Evolutionary conservation across 2,329 filamentous ascomycete species (phyloP), one percentile per base, ranked within the genome.

Genomic region (Sporothrix mexicana): DNA sequence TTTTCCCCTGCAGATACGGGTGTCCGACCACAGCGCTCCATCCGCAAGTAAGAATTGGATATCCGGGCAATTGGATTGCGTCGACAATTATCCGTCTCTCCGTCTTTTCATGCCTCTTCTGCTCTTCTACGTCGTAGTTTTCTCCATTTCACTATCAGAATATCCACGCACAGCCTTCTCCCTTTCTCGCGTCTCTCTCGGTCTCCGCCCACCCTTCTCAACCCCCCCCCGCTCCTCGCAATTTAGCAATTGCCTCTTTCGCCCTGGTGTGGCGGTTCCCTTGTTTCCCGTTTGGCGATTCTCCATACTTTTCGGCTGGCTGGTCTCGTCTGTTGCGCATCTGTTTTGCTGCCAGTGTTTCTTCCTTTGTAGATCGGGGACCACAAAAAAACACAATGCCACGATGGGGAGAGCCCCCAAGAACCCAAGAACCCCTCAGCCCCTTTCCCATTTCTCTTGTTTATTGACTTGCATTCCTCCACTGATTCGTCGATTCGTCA

Each of bases 221-320:
- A 30, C n/a, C n/a, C 20, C 25, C 47, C 71, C 71, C 71, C 71
- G 71, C 72, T 70, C 72, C 72, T 73, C 66, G 72, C 55, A 73
- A 73, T 73, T 73, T 73, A 67, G 72, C 72, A 57, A 70, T 73
- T 70, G 57, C 72, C 72, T 70, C 67, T 73, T 73, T 70, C n/a
- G 72, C 47, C 49, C 30, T 73, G 72, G 72, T 70, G 66, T 49
- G 57, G 23, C 47, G 41, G 36, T 66, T 61, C 74, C 61, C 53
- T 74, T 69, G 57, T 62, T 61, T 64, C 23, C 43, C 23, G 23
- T 67, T 36, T 61, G 30, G n/a, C 57, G 41, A 17, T 61, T 70
- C 53, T 70, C 69, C 55, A 61, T 51, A 45, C 53, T 10, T 62
- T 36, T 23, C 51, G 12, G 51, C 23, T 2, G 6, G 30, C 30